phyloP scores from a whole-genome alignment of 352 stramenopile species.

The Globisporangium splendens region DNA sequence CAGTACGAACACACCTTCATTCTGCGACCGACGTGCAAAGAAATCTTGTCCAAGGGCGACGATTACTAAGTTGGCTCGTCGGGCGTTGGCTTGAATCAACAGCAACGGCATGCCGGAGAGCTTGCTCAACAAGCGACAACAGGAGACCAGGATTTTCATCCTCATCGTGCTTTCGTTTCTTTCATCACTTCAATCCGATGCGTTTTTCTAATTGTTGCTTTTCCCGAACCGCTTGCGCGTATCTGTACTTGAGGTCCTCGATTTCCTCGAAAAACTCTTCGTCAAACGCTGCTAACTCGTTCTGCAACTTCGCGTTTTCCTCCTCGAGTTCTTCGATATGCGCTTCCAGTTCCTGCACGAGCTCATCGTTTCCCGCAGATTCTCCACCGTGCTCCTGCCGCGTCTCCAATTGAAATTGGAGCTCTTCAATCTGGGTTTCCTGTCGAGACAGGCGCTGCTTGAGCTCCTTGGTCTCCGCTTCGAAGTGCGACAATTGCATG shows the following conservation, averaged over 20 bases:
- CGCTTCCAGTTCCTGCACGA: slow-evolving; percentile 13
- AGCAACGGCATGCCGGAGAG: too few relatives aligned
- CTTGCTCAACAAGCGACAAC: too few relatives aligned
- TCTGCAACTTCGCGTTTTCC: slow-evolving; percentile 71
- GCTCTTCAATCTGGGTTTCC: slow-evolving; percentile 23
- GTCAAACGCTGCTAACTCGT: slow-evolving; percentile 89
- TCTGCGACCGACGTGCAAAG: slow-evolving; percentile 93
- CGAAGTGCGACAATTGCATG: not conserved
- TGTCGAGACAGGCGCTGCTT: not conserved
- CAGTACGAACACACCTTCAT: slow-evolving; percentile 98
- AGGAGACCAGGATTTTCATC: too few relatives aligned
- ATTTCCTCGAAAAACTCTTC: slow-evolving; percentile 96
- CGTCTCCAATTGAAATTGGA: slow-evolving; percentile 16
- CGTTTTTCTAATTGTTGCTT: slow-evolving; percentile 59
- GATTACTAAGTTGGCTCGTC: slow-evolving; percentile 79
- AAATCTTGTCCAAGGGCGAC: slow-evolving; percentile 93
- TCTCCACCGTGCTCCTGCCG: not conserved
- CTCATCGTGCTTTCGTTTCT: too few relatives aligned
- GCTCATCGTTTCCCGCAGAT: slow-evolving; percentile 5
- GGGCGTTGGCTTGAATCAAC: too few relatives aligned
- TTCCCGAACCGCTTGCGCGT: slow-evolving; percentile 82
- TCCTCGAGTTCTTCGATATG: slow-evolving; percentile 43
- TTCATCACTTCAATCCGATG: slow-evolving; percentile 11
- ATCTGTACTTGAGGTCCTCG: slow-evolving; percentile 95
- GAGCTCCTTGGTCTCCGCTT: slow-evolving; percentile 1